Conservation (phyloP, 495 filamentous ascomycete genomes). For the Tuber borchii region DNA sequence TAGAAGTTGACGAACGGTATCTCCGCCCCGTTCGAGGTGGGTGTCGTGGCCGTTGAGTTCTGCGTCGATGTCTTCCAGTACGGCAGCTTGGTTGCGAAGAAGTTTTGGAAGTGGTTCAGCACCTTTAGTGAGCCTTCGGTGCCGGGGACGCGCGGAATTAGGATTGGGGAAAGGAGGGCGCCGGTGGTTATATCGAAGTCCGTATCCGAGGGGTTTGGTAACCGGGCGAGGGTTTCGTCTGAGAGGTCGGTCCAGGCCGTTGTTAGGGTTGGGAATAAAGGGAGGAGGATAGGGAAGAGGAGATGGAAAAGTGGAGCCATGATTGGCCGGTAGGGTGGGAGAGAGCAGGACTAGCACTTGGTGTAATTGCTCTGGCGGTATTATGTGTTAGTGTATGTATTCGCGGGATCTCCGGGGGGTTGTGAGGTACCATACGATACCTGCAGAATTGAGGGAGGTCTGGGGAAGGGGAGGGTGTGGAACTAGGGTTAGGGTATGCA, state of each 20-base stretch:
- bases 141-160: conserved; percentile 83
- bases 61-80: conserved; percentile 74
- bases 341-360: not conserved
- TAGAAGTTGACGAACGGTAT: conserved; percentile 84
- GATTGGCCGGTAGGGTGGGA: not conserved
- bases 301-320: not conserved
- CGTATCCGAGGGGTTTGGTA: conserved; percentile 58
- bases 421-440: not conserved
- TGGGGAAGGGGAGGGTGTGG: not conserved
- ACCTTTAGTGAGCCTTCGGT: conserved; percentile 68
- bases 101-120: conserved; percentile 74
- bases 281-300: conserved; percentile 31
- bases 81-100: conserved; percentile 66
- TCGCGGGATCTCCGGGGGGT: not conserved
- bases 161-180: conserved; percentile 74
- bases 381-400: not conserved
- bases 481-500: not conserved
- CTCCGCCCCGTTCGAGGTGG: conserved; percentile 57
- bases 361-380: not conserved
- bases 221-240: conserved; percentile 57
- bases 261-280: conserved; percentile 44
- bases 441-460: not conserved
- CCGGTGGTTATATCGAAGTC: conserved; percentile 76
- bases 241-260: conserved; percentile 67
- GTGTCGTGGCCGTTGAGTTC: conserved; percentile 78